phyloP scores from a whole-genome alignment of 768 basidiomycete species.

The Cubamyces lactineus region DNA sequence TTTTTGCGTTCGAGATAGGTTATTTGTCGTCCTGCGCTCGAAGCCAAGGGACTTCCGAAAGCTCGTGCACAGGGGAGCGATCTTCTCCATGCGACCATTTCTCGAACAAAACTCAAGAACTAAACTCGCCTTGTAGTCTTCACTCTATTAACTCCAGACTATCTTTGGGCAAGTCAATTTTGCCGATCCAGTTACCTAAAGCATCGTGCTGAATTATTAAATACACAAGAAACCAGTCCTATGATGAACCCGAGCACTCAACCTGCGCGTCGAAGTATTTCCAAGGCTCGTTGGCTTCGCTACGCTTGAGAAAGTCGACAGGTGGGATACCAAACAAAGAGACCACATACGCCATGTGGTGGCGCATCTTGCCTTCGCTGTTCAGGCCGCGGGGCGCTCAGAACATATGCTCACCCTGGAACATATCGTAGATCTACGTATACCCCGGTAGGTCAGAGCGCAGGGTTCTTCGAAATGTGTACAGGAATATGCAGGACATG shows the following conservation, averaged over 20 bases:
- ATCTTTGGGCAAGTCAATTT: background rate
- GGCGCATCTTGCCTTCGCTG: background rate
- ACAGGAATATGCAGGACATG: too few species aligned
- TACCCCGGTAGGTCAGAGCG: background rate
- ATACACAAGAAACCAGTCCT: slow-evolving; percentile 45
- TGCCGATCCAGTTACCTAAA: slow-evolving; percentile 19
- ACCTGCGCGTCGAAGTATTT: slow-evolving; percentile 18
- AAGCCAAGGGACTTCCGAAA: slow-evolving; percentile 27
- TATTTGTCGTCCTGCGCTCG: background rate
- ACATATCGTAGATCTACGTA: slow-evolving; percentile 20
- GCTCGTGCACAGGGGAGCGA: slow-evolving; percentile 5
- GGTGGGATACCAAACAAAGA: slow-evolving; percentile 24
- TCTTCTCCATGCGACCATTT: slow-evolving; percentile 22
- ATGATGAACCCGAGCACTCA: slow-evolving; percentile 38
- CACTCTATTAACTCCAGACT: slow-evolving; percentile 17
- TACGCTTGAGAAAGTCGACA: slow-evolving; percentile 20
- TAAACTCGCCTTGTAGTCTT: slow-evolving; percentile 9
- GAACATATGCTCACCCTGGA: slow-evolving; percentile 17
- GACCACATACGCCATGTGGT: slow-evolving; percentile 25
- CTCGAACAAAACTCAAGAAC: slow-evolving; percentile 16
- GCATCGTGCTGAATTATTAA: background rate
- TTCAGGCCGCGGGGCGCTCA: background rate
- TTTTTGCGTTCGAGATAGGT: too few species aligned
- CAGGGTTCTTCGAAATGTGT: too few species aligned
- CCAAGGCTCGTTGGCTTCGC: background rate